Conservation (phyloP, 1,284 basidiomycete species). For the Ustilago tritici region DNA sequence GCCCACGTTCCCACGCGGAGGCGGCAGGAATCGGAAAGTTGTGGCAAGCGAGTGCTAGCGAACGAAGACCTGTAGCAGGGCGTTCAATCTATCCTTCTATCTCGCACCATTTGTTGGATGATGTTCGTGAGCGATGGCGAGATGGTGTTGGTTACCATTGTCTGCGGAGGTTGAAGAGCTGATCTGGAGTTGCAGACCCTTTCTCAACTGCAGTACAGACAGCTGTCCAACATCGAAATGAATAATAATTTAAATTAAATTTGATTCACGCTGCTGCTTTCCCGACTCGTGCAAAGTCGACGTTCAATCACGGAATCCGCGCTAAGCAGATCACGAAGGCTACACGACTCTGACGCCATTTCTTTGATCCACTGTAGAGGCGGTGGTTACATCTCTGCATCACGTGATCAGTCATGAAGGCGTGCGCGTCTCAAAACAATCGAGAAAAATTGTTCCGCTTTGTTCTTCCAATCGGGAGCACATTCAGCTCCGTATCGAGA, state of each 20-base stretch:
- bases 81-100: not conserved
- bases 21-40: not conserved
- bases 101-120: conserved; percentile 22
- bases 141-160: not conserved
- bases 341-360: conserved; percentile 37
- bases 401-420: too few relatives aligned
- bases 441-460: too few relatives aligned
- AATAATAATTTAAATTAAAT: not conserved
- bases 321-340: conserved; percentile 35
- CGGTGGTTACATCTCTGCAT: too few relatives aligned
- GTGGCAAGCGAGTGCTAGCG: not conserved
- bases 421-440: too few relatives aligned
- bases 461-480: not conserved
- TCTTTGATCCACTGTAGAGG: not conserved
- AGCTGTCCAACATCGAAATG: conserved; percentile 36
- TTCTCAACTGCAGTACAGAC: conserved; percentile 4
- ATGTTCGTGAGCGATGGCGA: conserved; percentile 14
- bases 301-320: conserved; percentile 36
- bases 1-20: not conserved
- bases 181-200: conserved; percentile 15
- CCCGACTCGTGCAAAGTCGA: conserved; percentile 21
- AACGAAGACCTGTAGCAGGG: not conserved
- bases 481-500: not conserved
- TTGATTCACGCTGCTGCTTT: not conserved
- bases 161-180: conserved; percentile 3